Evolutionary conservation across 2,329 filamentous ascomycete species (phyloP), one percentile per base, ranked within the genome.

Genomic region (Monosporascus sp.): DNA sequence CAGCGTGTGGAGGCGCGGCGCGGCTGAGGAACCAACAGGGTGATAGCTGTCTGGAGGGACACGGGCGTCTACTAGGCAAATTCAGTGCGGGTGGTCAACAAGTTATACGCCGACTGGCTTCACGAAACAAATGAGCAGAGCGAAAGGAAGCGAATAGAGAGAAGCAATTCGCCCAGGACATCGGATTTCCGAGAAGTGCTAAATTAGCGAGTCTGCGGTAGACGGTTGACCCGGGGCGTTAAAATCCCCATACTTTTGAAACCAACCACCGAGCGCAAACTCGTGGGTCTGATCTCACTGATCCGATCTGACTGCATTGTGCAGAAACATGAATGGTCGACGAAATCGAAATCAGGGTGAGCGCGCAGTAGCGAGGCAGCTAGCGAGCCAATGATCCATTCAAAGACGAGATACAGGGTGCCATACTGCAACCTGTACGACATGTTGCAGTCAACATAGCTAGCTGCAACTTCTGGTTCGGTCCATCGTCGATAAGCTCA

Each of bases 331-430:
- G 43, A 58, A 51, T 52, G 50, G 54, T 55, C 48, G 49, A 54
- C 52, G 55, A 48, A 58, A 14, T 35, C 31, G 31, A 35, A 58
- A 58, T 46, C 52, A 57, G 52, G 55, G 49, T 52, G 56, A 31
- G 48, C 52, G 52, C 52, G 58, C 58, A 61, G 58, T 58, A 59
- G 57, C 52, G 52, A 55, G 54, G 55, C 52, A 20, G 38, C 19
- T n/a, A n/a, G 38, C 5, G 17, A 27, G 14, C 16, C 22, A n/a
- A 26, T 27, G 43, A 4, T 3, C 48, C 52, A 50, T 51, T 45
- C 19, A 52, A 38, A 44, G 44, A n/a, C 17, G 48, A 40, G n/a
- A 26, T 48, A 35, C 37, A 44, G 46, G 51, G 43, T 48, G 52
- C 49, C 48, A 37, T 43, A 43, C 47, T 49, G 45, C 49, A 35